Evolutionary conservation across 2,329 filamentous ascomycete species (phyloP), one percentile per base, ranked within the genome.

Genomic region (Pleochaeta shiraiana): DNA sequence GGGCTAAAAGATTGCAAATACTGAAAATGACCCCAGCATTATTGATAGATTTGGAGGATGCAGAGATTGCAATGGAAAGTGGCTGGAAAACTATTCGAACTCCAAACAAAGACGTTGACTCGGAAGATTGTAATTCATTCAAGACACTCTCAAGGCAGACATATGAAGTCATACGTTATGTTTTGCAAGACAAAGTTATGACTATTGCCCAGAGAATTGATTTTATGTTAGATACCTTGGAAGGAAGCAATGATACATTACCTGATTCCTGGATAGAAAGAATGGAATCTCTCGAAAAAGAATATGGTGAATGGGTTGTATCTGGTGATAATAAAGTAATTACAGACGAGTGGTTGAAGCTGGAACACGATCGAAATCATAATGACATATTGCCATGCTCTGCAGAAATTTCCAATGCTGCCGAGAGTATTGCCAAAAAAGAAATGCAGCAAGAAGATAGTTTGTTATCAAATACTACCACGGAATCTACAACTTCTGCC

Each of bases 261-360:
- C 93, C 93, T 0, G 87, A 95, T 47, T 73, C 77, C 31, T 98
- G 92, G 93, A 83, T 97, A 65, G 89, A 95, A 70, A 81, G 85
- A 4, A 86, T 97, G 76, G 93, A 97, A 73, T 75, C 76, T 0
- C 77, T 95, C 4, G 93, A 98, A 73, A 77, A 80, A 12, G 81
- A 85, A 33, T 95, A 92, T 74, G 82, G 84, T 7, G 81, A 84
- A 28, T 98, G 93, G 93, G 83, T 85, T 53, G 84, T 86, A 60
- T 80, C 85, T 60, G 90, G 88, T 34, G 89, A 95, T 71, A 80
- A 80, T 66, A 85, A 81, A 69, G 80, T 91, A n/a, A 78, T 85
- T 62, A 83, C 88, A 68, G 80, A 83, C 26, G 83, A 91, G 68
- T 80, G 76, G 75, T 72, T 73, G 4, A 69, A 68, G 60, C 64